Percentiles rank a stretch among this genome's conserved stretches.
phyloP scores from a whole-genome alignment of 306 rosid species.

The Glycine soja region DNA sequence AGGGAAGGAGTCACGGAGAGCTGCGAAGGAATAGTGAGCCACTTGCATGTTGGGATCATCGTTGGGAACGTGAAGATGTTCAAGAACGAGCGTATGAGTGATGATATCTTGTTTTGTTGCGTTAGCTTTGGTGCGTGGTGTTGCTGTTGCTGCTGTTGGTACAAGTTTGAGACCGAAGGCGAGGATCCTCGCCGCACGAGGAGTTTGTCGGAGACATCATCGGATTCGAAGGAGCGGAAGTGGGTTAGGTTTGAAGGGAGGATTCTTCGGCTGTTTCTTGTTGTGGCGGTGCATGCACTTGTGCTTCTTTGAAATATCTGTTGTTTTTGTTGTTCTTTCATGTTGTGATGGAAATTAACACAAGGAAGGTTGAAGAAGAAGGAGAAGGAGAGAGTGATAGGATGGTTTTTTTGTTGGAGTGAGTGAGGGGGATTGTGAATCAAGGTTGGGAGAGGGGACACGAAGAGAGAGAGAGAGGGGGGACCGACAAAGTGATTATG shows the following conservation, averaged over 20 bases:
- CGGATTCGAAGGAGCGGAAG: conserved; percentile 29
- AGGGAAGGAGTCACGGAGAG: conserved; percentile 63
- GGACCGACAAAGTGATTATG: conserved; percentile 80
- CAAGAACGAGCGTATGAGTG: conserved; percentile 68
- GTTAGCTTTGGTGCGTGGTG: conserved; percentile 2
- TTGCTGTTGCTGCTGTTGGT: conserved; percentile 20
- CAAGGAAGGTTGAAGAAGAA: too few species aligned
- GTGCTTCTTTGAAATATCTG: conserved; percentile 55
- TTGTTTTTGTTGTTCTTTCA: conserved; percentile 62
- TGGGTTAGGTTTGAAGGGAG: conserved; percentile 52
- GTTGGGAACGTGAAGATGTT: conserved; percentile 67
- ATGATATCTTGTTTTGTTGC: conserved; percentile 53
- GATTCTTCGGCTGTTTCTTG: conserved; percentile 56
- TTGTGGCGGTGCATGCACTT: conserved; percentile 49
- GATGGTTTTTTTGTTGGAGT: neutral
- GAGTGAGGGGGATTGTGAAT: conserved; percentile 36
- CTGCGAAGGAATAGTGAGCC: conserved; percentile 70
- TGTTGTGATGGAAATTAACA: conserved; percentile 35
- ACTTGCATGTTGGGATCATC: conserved; percentile 65
- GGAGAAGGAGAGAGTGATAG: neutral
- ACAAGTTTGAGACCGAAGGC: conserved; percentile 44
- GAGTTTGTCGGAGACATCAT: conserved; percentile 59
- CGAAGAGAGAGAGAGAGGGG: conserved; percentile 26
- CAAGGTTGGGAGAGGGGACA: conserved; percentile 21
- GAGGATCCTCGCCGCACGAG: conserved; percentile 53